Percentiles rank a stretch among this genome's conserved stretches.
Evolutionary conservation across 2,329 filamentous ascomycete genomes (phyloP).

Genomic region (Aspergillus brunneoviolaceus): DNA sequence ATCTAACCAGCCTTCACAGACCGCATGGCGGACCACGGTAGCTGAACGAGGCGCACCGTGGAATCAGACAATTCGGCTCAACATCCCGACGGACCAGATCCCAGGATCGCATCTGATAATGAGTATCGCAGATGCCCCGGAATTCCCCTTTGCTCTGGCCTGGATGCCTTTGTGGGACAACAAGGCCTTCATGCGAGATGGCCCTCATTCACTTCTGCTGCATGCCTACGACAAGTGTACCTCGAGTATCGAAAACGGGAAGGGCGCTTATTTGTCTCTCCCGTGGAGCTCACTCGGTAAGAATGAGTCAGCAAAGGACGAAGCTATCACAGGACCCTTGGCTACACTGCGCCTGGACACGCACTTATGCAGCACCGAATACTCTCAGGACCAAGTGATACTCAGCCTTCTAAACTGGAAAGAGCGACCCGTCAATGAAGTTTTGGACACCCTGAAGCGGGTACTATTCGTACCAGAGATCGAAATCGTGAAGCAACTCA

Average conservation of each 20-base stretch:
- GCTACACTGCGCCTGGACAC: slow-evolving; percentile 78
- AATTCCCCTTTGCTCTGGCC: slow-evolving; percentile 84
- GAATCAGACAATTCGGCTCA: slow-evolving; percentile 83
- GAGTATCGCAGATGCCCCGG: slow-evolving; percentile 81
- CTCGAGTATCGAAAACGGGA: slow-evolving; percentile 67
- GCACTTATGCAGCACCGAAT: slow-evolving; percentile 89
- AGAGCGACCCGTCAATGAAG: slow-evolving; percentile 67
- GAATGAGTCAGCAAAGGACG: slow-evolving; percentile 68
- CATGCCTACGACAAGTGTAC: slow-evolving; percentile 94
- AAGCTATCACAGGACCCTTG: slow-evolving; percentile 71
- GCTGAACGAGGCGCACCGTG: slow-evolving; percentile 77
- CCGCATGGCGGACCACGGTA: slow-evolving; percentile 84
- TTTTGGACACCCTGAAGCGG: slow-evolving; percentile 73
- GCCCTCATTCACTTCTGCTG: slow-evolving; percentile 73
- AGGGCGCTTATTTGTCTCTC: slow-evolving; percentile 81
- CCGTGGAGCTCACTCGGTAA: slow-evolving; percentile 73
- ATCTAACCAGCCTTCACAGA: slow-evolving; percentile 74
- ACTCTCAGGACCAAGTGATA: slow-evolving; percentile 87
- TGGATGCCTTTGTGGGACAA: slow-evolving; percentile 94
- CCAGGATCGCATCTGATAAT: slow-evolving; percentile 81
- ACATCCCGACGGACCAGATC: slow-evolving; percentile 76
- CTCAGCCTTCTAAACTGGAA: slow-evolving; percentile 85
- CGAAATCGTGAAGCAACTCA: slow-evolving; percentile 91
- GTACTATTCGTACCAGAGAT: slow-evolving; percentile 95
- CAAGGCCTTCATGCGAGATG: slow-evolving; percentile 85